Evolutionary conservation across 2,329 filamentous ascomycete genomes (phyloP), one percentile per base, ranked within the genome.

Genomic region (Xylaria sp.): DNA sequence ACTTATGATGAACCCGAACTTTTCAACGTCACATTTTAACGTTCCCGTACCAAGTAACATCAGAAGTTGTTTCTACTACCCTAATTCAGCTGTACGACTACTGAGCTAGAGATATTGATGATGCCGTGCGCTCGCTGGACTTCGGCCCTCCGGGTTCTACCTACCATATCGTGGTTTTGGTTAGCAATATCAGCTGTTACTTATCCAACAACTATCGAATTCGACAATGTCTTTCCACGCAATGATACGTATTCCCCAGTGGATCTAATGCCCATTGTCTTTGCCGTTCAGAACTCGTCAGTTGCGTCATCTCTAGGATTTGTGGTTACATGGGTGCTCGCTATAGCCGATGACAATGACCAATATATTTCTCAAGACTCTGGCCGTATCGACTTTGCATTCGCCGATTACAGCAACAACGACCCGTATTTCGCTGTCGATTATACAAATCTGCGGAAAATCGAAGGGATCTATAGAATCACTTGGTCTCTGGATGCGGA

Each of bases 211-310:
- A 2, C 18, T 18, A 18, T 46, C 13, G 44, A 46, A 46, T n/a
- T 46, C 15, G 57, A 50, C 41, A 6, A 34, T 12, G 57, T 59
- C 41, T 59, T 59, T 44, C 57, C 57, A 48, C 57, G 57, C 57
- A 59, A 59, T 10, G 23, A 59, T 20, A 59, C 57, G 9, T 48
- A 59, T 48, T 23, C 41, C 3, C 57, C 57, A 34, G 57, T 34
- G 23, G 15, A 50, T 25, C 25, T 44, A 34, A 20, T 59, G 18
- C 57, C 57, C 32, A 25, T 59, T 50, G 41, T 59, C 25, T 20
- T 59, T n/a, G 41, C 57, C 32, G 20, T 59, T 12, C 57, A 59
- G 23, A 59, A 59, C 41, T n/a, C 44, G 4, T 8, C 44, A 18
- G 18, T n/a, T 46, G 44, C 44, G 15, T 18, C 8, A n/a, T 8